Percentiles rank a stretch among this genome's conserved stretches.
Conservation (phyloP, 805 yeast species). For the Candida oleophila region DNA sequence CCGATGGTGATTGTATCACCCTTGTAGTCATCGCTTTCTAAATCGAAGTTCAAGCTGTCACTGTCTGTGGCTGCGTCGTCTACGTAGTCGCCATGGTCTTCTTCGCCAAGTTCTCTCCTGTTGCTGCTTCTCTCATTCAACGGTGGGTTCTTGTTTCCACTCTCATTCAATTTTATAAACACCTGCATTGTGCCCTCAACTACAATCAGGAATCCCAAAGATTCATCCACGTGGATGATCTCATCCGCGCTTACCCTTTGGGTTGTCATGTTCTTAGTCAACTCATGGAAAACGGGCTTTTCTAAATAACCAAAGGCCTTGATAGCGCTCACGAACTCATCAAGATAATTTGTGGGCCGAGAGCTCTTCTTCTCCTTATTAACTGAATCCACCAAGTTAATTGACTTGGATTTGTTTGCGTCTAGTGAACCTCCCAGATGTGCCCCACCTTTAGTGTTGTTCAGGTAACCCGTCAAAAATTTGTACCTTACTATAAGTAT, state of each 20-base stretch:
- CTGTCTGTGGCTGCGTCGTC: constrained; percentile 11
- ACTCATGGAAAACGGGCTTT: constrained; percentile 84
- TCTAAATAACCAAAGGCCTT: constrained; percentile 93
- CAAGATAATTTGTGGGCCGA: constrained; percentile 66
- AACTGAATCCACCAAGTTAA: constrained; percentile 44
- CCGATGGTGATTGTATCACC: constrained; percentile 50
- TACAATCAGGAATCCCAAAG: constrained; percentile 84
- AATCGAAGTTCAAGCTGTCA: constrained; percentile 6
- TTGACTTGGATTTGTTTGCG: constrained; percentile 34
- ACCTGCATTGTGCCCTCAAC: constrained; percentile 90
- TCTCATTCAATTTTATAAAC: constrained; percentile 50
- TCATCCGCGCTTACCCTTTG: constrained; percentile 79
- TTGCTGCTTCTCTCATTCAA: background rate
- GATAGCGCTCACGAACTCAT: constrained; percentile 86
- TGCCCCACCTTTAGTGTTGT: constrained; percentile 33
- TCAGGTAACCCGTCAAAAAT: constrained; percentile 61
- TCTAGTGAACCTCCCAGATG: constrained; percentile 28
- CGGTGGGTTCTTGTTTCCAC: constrained; percentile 3
- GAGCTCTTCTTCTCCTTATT: constrained; percentile 24
- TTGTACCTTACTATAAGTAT: constrained; percentile 59
- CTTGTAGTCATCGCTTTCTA: constrained; percentile 29
- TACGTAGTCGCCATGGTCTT: constrained; percentile 3
- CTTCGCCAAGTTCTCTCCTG: background rate
- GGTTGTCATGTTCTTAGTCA: constrained; percentile 89
- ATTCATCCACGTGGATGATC: constrained; percentile 66